Percentiles rank a stretch among this genome's conserved stretches.
phyloP scores from a whole-genome alignment of 129 eudicot genomes.

The Chrysanthemum makinoi region DNA sequence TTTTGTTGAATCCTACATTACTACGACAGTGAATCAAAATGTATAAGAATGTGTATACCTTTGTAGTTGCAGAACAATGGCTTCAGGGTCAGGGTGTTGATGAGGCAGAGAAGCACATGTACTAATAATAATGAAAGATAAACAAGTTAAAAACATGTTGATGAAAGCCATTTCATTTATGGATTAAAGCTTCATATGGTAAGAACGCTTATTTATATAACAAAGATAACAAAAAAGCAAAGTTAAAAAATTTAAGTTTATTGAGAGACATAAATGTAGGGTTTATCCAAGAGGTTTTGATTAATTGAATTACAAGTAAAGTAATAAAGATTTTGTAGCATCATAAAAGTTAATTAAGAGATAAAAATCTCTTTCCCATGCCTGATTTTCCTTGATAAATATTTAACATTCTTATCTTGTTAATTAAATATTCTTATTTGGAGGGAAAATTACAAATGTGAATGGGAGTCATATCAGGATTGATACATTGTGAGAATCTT shows the following conservation, averaged over 20 bases:
- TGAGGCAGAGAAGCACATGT: slow-evolving; percentile 49
- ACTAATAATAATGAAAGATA: slow-evolving; percentile 10
- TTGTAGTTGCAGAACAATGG: slow-evolving; percentile 67
- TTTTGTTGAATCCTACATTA: neutral
- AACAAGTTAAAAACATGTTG: slow-evolving; percentile 20
- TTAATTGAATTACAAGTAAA: slow-evolving; percentile 33
- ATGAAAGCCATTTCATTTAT: slow-evolving; percentile 21
- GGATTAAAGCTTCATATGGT: slow-evolving; percentile 19
- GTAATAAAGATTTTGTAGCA: slow-evolving; percentile 28
- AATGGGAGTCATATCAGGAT: neutral
- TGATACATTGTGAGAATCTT: slow-evolving; percentile 4
- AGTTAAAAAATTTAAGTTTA: neutral
- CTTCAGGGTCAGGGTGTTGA: slow-evolving; percentile 86
- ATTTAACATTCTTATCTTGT: slow-evolving; percentile 32
- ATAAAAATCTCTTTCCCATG: slow-evolving; percentile 7
- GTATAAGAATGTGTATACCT: slow-evolving; percentile 39
- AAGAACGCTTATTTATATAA: slow-evolving; percentile 29
- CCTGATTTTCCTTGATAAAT: neutral
- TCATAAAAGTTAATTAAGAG: slow-evolving; percentile 31
- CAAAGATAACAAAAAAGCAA: slow-evolving; percentile 1
- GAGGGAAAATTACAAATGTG: neutral
- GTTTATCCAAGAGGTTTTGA: slow-evolving; percentile 28
- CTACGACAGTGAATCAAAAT: neutral
- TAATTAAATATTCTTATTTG: slow-evolving; percentile 8
- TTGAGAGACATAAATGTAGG: slow-evolving; percentile 2